Conservation (phyloP, 805 yeast species). For the Candida ficus region DNA sequence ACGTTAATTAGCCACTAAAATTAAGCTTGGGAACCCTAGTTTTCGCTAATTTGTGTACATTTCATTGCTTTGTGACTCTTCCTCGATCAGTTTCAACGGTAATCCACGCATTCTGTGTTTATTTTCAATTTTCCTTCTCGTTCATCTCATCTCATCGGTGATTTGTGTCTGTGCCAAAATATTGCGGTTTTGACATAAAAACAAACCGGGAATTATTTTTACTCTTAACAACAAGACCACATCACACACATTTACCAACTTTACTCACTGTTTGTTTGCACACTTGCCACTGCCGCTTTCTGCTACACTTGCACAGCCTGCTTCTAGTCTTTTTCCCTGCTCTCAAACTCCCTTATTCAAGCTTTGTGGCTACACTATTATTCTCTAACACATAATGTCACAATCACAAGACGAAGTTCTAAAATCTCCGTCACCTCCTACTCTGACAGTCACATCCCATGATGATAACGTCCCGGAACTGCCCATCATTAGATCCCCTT, state of each 20-base stretch:
- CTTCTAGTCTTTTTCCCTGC: no score
- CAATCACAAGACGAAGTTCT: no score
- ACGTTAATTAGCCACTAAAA: no score
- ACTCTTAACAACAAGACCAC: no score
- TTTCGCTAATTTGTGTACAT: background rate
- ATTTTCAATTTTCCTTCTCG: background rate
- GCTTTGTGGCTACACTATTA: no score
- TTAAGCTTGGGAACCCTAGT: background rate
- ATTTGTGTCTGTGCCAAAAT: background rate
- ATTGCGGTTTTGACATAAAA: background rate
- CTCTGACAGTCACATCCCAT: background rate
- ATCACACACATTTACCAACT: no score
- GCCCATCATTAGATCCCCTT: background rate
- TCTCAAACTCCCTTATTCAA: no score
- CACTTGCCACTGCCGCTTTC: no score
- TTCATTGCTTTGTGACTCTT: background rate
- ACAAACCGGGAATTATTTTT: background rate
- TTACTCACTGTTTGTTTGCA: no score
- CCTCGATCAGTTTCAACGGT: background rate
- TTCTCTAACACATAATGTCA: no score
- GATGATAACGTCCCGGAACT: background rate
- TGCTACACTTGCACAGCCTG: no score
- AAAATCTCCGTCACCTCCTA: no score
- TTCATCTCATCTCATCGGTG: background rate
- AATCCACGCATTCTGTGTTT: background rate